A percentile compares a stretch with the other conserved stretches of the same genome.
Conservation (phyloP, 257 asterid species). For the Jasminum sambac region DNA sequence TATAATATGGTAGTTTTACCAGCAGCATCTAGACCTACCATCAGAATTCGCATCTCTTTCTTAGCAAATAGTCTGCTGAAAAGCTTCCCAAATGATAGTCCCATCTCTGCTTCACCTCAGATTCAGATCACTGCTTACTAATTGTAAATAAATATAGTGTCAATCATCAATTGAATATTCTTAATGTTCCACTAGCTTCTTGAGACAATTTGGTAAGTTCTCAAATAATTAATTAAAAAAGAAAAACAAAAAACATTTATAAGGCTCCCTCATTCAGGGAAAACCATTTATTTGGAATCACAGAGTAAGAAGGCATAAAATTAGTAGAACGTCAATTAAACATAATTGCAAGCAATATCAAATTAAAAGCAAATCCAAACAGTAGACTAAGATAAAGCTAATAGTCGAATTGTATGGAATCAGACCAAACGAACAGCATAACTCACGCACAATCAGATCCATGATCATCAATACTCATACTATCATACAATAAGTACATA, state of each 20-base stretch:
- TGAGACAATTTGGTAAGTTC: background rate
- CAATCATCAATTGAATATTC: background rate
- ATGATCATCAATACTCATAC: background rate
- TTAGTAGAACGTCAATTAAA: background rate
- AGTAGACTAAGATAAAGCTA: background rate
- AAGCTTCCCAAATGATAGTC: conserved; percentile 43
- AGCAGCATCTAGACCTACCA: conserved; percentile 49
- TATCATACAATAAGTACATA: background rate
- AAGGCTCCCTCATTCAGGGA: background rate
- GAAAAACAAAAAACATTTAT: background rate
- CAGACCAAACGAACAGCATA: background rate
- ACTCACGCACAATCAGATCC: background rate
- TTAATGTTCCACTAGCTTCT: background rate
- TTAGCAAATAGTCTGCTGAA: conserved; percentile 43
- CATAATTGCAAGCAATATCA: background rate
- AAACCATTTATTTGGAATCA: background rate
- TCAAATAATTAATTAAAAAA: background rate
- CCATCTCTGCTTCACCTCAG: conserved; percentile 33
- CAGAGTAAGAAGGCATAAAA: background rate
- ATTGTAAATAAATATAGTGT: background rate
- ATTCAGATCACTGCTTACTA: conserved; percentile 23
- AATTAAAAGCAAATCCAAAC: background rate
- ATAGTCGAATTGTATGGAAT: background rate
- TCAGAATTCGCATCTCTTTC: conserved; percentile 46
- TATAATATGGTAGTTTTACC: conserved; percentile 46